Evolutionary conservation across 257 asterid genomes (phyloP), one percentile per base, ranked within the genome.

Genomic region (Fraxinus americana): DNA sequence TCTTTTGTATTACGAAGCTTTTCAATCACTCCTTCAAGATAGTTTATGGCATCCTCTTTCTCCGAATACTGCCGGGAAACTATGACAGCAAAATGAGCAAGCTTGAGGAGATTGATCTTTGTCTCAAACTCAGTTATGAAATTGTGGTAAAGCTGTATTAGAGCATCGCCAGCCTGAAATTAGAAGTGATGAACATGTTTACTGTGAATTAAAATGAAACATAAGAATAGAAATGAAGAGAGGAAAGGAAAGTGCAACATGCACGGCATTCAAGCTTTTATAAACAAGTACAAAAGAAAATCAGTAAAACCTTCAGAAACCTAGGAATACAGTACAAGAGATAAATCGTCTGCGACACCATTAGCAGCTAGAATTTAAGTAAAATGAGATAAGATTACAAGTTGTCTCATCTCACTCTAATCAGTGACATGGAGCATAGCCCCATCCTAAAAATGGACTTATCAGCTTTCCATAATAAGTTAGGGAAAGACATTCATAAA

Each of bases 121-220:
- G 97, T 93, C 95, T 96, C 99, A 79, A 96, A 96, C 72, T 96
- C 97, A 5, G 96, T 85, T 70, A 96, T 96, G 85, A 96, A 93
- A 82, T 92, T 93, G 77, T 96, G 92, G 87, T 96, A 93, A 19
- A 96, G 81, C 81, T 96, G 99, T 76, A 96, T 96, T 75, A 96
- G 81, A 57, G 97, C 86, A 87, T 93, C 99, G 74, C 98, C 98
- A 68, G 92, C 97, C 98, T 96, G 88, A 80, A 81, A 54, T 63
- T 48, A 72, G 71, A 77, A 23, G 34, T 63, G 2, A 27, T 27
- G 35, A 11, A 63, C 16, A 12, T 63, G 69, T 23, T 10, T 27
- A 27, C 36, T 63, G 16, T 12, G 7, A 59, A 27, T 63, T 63
- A 27, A 63, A 8, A 63, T 27, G 69, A 27, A 73, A 81, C 30